These are phyloP conservation scores for Erucastrum elatum DNA, from an alignment of 345 rosid genomes.

Conservation along the genomic window DNA sequence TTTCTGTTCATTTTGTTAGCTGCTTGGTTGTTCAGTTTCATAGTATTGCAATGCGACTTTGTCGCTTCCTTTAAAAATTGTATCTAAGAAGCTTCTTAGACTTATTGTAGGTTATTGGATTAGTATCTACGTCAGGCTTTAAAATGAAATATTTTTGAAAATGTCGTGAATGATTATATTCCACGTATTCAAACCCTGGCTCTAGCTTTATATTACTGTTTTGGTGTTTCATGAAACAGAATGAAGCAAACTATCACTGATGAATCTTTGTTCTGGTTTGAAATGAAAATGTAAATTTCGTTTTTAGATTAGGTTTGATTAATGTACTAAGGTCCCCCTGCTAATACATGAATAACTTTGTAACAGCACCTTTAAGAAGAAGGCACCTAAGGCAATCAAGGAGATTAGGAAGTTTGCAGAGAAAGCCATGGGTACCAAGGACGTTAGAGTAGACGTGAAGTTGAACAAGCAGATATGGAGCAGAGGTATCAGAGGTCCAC, in stretches of 20 bases:
- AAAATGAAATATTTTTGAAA: no score
- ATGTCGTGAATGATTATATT: no score
- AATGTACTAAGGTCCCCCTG: fast-evolving
- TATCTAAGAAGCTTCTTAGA: not conserved
- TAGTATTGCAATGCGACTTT: not conserved
- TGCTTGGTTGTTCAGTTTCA: not conserved
- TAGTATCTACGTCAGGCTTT: no score
- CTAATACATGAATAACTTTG: not conserved
- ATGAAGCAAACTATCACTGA: no score
- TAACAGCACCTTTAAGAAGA: slow-evolving; percentile 81
- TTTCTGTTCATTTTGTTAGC: not conserved
- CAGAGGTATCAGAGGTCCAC: slow-evolving; percentile 74
- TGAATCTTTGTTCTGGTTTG: no score
- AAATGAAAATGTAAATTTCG: not conserved
- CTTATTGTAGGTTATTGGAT: not conserved
- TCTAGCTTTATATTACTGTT: no score
- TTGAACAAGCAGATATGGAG: slow-evolving; percentile 86
- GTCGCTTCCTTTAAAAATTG: no score
- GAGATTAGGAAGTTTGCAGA: slow-evolving; percentile 82
- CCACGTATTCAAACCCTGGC: no score
- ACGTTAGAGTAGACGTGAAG: slow-evolving; percentile 79
- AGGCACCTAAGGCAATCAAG: slow-evolving; percentile 86
- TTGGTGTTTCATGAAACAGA: no score
- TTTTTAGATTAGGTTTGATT: not conserved
- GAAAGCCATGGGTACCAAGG: slow-evolving; percentile 68